Evolutionary conservation across 1,284 basidiomycete genomes (phyloP), one percentile per base, ranked within the genome.

Genomic region (Cryptococcus sp.): DNA sequence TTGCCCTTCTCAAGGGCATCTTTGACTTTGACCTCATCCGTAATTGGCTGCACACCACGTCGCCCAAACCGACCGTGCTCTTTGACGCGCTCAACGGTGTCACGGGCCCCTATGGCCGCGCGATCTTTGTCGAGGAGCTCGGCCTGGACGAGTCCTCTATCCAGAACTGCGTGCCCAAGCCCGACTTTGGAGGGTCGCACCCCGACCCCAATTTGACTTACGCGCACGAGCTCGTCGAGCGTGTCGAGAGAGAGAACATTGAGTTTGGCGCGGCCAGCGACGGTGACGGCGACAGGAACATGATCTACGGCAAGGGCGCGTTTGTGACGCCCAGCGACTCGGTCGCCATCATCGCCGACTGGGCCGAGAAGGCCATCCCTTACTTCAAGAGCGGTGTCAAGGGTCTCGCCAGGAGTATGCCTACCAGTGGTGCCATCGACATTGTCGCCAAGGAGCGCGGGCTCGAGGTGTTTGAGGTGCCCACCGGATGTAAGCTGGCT

Each of bases 181-280:
- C 93, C 38, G 91, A 98, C 79, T 99, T 99, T 77, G 92, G 92
- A 54, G 95, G 93, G 65, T 90, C 90, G 63, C 95, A 99, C 79
- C 95, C 95, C 9, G 95, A 99, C 77, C 95, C 95, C 38, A 99
- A 99, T 82, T 80, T 99, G 65, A 98, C 94, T 13, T 99, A 98
- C 77, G 95, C 96, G 9, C 91, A 94, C 79, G 83, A 87, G 28
- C 86, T 99, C 54, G 95, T 99, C 50, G 90, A 94, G 63, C 87
- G 82, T 18, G 95, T 98, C 40, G 94, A 98, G 79, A 81, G 81
- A 70, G 83, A 90, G 54, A 83, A 85, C 67, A 94, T 98, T 67
- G 82, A 85, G 49, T 98, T 99, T 70, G 95, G 95, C 59, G 96
- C 96, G 37, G 95, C 95, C 4, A 91, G 88, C 61, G 95, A 99